Evolutionary conservation across 192 early-diverging fungal species (phyloP).

Genomic region (Radiomyces spectabilis): DNA sequence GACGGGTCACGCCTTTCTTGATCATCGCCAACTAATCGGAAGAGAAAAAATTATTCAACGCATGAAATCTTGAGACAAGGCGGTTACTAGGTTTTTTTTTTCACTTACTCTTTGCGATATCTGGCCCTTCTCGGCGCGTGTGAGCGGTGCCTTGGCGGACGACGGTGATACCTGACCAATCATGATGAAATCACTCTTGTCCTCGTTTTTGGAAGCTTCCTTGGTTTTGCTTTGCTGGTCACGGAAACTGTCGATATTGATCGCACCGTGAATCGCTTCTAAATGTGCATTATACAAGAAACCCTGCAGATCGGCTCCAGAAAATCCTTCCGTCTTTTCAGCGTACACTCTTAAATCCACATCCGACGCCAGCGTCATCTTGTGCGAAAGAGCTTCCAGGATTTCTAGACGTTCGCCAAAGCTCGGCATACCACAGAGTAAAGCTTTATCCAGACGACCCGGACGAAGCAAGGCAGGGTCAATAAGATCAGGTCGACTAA

Average conservation of each 20-base stretch:
- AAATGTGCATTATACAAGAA: constrained; percentile 90
- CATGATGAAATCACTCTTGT: constrained; percentile 30
- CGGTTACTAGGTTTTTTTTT: background rate
- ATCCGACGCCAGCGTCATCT: constrained; percentile 52
- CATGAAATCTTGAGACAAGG: too few relatives aligned
- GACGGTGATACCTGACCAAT: constrained; percentile 20
- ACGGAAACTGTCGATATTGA: constrained; percentile 42
- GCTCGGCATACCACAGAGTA: constrained; percentile 82
- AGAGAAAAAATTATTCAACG: background rate
- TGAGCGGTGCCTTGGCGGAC: constrained; percentile 32
- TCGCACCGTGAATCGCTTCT: constrained; percentile 74
- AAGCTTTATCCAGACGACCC: constrained; percentile 74
- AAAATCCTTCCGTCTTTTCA: constrained; percentile 60
- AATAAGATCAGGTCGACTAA: constrained; percentile 75
- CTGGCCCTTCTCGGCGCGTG: constrained; percentile 43
- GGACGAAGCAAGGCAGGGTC: constrained; percentile 78
- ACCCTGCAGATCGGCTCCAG: constrained; percentile 94
- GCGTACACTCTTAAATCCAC: constrained; percentile 64
- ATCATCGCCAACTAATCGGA: constrained; percentile 11
- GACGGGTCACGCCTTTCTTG: constrained; percentile 11
- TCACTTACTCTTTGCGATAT: constrained; percentile 40
- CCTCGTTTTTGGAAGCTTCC: constrained; percentile 5
- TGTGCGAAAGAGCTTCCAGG: constrained; percentile 63
- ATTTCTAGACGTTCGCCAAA: constrained; percentile 75
- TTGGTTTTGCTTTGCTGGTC: constrained; percentile 20